Evolutionary conservation across 2,329 filamentous ascomycete genomes (phyloP).

Genomic region (Talaromyces sp.): DNA sequence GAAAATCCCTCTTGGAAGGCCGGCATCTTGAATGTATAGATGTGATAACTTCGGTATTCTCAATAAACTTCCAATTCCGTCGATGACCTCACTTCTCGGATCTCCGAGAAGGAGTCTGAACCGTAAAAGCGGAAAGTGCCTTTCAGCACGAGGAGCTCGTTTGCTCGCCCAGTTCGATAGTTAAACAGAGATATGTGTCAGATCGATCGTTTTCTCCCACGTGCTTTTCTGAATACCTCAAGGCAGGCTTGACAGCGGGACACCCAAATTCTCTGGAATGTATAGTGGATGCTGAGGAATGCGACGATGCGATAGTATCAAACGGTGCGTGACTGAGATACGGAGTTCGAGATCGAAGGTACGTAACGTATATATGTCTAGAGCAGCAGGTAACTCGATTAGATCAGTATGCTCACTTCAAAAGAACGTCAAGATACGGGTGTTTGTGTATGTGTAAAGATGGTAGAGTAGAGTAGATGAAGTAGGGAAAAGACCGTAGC

Average conservation of each 20-base stretch:
- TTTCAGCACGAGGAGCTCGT: slow-evolving; percentile 30
- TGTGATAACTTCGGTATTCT: slow-evolving; percentile 25
- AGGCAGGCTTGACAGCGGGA: slow-evolving; percentile 10
- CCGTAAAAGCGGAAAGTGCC: slow-evolving; percentile 3
- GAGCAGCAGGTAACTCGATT: slow-evolving; percentile 1
- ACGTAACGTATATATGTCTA: not conserved
- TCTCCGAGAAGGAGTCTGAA: slow-evolving; percentile 20
- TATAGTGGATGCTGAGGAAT: not conserved
- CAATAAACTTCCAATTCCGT: slow-evolving; percentile 24
- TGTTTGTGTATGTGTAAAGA: not conserved
- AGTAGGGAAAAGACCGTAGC: slow-evolving; percentile 16
- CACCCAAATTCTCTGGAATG: slow-evolving; percentile 4
- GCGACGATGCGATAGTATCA: not conserved
- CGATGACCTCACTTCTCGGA: slow-evolving; percentile 40
- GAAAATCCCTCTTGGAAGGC: slow-evolving; percentile 28
- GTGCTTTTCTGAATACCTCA: not conserved
- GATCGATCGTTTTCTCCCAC: slow-evolving; percentile 1
- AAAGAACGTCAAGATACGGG: not conserved
- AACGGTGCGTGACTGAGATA: not conserved
- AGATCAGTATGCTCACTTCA: slow-evolving; percentile 8
- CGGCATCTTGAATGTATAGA: slow-evolving; percentile 27
- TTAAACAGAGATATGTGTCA: not conserved
- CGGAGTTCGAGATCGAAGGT: not conserved
- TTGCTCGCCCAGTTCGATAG: not conserved
- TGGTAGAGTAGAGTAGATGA: not conserved